These are phyloP conservation scores for Afroboletus lepidellus DNA, from an alignment of 1,284 basidiomycete genomes.

Conservation along the genomic window DNA sequence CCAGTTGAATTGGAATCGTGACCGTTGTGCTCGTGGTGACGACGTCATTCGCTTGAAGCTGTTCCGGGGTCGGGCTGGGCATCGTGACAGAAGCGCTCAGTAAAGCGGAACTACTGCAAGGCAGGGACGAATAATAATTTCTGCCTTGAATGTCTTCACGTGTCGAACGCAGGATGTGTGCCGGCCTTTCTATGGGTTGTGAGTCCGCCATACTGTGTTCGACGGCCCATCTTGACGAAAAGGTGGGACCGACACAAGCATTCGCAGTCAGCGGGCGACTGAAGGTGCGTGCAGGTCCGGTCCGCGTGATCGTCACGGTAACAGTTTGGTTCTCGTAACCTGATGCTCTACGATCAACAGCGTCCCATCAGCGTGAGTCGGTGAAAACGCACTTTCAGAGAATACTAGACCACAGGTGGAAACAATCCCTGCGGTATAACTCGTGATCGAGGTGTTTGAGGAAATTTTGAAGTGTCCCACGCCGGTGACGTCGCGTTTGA, in stretches of 20 bases:
- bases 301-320: constrained; percentile 3
- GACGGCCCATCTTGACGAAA: constrained; percentile 8
- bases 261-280: not conserved
- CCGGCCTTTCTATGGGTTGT: not conserved
- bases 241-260: not conserved
- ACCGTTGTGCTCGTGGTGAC: not conserved
- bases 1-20: not conserved
- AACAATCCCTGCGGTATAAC: constrained; percentile 1
- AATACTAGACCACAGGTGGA: not conserved
- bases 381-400: not conserved
- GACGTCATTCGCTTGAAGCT: not conserved
- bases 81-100: not conserved
- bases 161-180: not conserved
- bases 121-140: not conserved
- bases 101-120: too few species aligned
- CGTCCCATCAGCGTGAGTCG: too few species aligned
- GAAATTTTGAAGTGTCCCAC: not conserved
- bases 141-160: not conserved
- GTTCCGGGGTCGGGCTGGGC: not conserved
- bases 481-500: not conserved
- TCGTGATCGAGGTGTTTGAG: too few species aligned
- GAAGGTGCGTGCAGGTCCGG: constrained; percentile 8
- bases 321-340: not conserved
- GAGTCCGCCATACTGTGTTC: not conserved
- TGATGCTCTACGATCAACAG: not conserved